phyloP scores from a whole-genome alignment of 1,284 basidiomycete species.

The Neolentinus lepideus region DNA sequence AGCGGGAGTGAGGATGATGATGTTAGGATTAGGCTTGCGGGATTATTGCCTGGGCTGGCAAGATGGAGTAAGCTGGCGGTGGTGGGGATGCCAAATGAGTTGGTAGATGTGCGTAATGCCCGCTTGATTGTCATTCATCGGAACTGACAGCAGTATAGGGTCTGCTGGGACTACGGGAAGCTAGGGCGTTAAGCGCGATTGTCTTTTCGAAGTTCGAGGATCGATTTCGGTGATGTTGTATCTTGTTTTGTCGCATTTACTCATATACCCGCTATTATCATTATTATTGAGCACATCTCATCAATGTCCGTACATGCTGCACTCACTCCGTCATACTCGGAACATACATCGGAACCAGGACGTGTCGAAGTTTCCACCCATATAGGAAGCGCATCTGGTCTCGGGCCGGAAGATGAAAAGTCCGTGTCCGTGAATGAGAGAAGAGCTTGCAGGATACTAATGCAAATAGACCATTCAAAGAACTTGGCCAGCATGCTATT shows the following conservation, averaged over 20 bases:
- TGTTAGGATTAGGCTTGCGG: conserved; percentile 58
- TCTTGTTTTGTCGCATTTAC: neutral
- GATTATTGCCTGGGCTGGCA: conserved; percentile 71
- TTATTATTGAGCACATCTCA: neutral
- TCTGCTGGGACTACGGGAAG: conserved; percentile 23
- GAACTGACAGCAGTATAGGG: conserved; percentile 15
- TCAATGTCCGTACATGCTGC: neutral
- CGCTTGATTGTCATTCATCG: no score
- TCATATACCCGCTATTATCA: neutral
- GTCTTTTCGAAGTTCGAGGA: conserved; percentile 30
- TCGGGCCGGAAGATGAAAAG: no score
- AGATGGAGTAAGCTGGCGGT: conserved; percentile 70
- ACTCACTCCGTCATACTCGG: no score
- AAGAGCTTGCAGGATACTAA: no score
- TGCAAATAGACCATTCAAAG: no score
- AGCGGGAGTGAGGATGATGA: conserved; percentile 27
- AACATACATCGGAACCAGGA: no score
- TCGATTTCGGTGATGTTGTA: conserved; percentile 21
- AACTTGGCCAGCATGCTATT: no score
- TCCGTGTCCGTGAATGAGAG: no score
- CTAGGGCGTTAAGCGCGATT: conserved; percentile 25
- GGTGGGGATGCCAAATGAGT: conserved; percentile 71
- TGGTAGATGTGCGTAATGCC: conserved; percentile 72
- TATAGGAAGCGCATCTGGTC: no score
- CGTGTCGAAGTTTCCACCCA: no score